phyloP scores from a whole-genome alignment of 2,329 filamentous ascomycete species.

The Mycosphaerella arachidis region DNA sequence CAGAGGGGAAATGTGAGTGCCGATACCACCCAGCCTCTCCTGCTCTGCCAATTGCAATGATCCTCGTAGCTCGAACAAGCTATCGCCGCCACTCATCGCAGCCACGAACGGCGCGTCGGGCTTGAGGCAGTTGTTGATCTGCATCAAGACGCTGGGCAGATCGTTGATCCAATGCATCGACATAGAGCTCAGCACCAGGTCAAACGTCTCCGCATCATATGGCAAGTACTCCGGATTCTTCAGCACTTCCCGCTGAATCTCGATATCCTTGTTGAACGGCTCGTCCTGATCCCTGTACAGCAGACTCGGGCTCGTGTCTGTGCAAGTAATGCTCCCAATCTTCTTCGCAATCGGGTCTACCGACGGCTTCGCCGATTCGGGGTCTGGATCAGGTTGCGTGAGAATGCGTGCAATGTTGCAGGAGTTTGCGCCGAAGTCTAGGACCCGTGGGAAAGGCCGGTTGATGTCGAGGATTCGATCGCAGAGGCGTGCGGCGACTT shows the following conservation, averaged over 20 bases:
- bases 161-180: conserved; percentile 98
- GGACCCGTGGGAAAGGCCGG: conserved; percentile 72
- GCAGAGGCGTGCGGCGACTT: conserved; percentile 77
- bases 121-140: conserved; percentile 82
- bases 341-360: conserved; percentile 64
- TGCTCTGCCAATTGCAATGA: conserved; percentile 89
- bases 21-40: conserved; percentile 85
- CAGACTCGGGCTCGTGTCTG: conserved; percentile 72
- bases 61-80: conserved; percentile 86
- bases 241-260: conserved; percentile 72
- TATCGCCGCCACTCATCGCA: conserved; percentile 95
- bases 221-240: conserved; percentile 69
- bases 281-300: conserved; percentile 74
- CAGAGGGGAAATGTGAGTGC: conserved; percentile 82
- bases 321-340: conserved; percentile 70
- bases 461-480: conserved; percentile 92
- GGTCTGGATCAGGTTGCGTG: conserved; percentile 57
- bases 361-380: conserved; percentile 57
- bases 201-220: conserved; percentile 72
- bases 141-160: conserved; percentile 74
- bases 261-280: conserved; percentile 69
- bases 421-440: conserved; percentile 92
- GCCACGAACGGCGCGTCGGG: conserved; percentile 89
- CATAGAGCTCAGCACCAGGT: conserved; percentile 82
- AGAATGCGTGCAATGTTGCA: conserved; percentile 88